These are phyloP conservation scores for Hypoxylon sp. DNA, from an alignment of 2,329 filamentous ascomycete species.

Conservation along the genomic window DNA sequence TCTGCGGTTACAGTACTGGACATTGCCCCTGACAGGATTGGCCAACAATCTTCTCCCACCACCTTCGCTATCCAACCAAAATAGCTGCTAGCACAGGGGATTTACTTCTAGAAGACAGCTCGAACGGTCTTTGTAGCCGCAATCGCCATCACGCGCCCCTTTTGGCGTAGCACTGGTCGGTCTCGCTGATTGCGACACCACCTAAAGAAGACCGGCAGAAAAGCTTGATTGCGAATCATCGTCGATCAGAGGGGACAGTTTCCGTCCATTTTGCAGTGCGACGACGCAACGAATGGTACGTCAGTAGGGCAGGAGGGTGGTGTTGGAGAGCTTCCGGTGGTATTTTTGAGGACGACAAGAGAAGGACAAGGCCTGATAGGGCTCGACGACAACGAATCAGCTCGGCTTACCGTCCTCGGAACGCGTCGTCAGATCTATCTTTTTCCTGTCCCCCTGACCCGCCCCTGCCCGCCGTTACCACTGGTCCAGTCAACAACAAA, in stretches of 20 bases:
- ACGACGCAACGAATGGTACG: constrained; percentile 22
- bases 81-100: constrained; percentile 18
- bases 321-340: constrained; percentile 29
- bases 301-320: constrained; percentile 11
- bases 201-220: constrained; percentile 39
- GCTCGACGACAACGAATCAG: constrained; percentile 26
- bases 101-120: constrained; percentile 42
- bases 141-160: constrained; percentile 40
- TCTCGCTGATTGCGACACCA: constrained; percentile 34
- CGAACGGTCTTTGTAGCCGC: constrained; percentile 36
- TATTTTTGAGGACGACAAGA: constrained; percentile 22
- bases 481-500: constrained; percentile 4
- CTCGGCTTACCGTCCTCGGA: neutral
- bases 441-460: constrained; percentile 9
- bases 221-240: constrained; percentile 42
- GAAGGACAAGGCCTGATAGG: constrained; percentile 32
- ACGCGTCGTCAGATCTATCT: constrained; percentile 35
- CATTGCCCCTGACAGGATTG: constrained; percentile 43
- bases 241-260: constrained; percentile 34
- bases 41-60: constrained; percentile 34
- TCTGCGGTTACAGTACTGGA: constrained; percentile 40
- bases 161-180: constrained; percentile 34
- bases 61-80: constrained; percentile 31
- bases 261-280: constrained; percentile 28
- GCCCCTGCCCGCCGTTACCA: constrained; percentile 8